Evolutionary conservation across 169 alveolate species (phyloP), one percentile per base, ranked within the genome.

Genomic region (Cryptosporidium canis): DNA sequence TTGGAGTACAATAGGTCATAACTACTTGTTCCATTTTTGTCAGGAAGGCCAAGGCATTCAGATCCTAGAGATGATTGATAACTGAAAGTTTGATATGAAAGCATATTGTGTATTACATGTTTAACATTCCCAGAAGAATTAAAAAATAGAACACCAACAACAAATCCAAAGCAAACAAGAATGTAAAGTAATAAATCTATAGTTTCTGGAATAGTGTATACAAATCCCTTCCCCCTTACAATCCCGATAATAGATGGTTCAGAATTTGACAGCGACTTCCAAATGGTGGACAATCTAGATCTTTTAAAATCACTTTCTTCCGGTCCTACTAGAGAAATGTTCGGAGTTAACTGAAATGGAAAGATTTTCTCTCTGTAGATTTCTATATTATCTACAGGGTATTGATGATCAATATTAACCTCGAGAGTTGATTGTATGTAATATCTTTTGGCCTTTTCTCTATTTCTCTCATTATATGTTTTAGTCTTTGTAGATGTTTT

Each of bases 391-490:
- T 56, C 55, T 6, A 77, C 61, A 9, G 61, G 63, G 35, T 56
- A 43, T 56, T 77, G 85, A 58, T 77, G 55, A 39, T 77, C 85
- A 24, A 77, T 77, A 77, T 77, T 77, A 11, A 55, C 85, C 56
- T 77, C 72, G 3, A 77, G 44, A 14, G 70, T 77, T 41, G 85
- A 77, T 58, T 77, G 85, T 39, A 77, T 58, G 11, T 61, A 58
- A 21, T 61, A 58, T 53, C 85, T 35, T 43, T 39, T 77, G 1
- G 63, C 72, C 47, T 77, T 77, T 61, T 77, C 66, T 58, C 37
- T 44, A 3, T 61, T 44, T 61, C 14, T 61, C 33, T 27, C 68
- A 61, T 21, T 31, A 35, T 2, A 29, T 18, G 68, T 27, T 56
- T 61, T 61, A 11, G 18, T 56, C 29, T 37, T 44, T 18, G 16